Conservation (phyloP, 2,329 filamentous ascomycete genomes). For the Keithomyces neogunnii region DNA sequence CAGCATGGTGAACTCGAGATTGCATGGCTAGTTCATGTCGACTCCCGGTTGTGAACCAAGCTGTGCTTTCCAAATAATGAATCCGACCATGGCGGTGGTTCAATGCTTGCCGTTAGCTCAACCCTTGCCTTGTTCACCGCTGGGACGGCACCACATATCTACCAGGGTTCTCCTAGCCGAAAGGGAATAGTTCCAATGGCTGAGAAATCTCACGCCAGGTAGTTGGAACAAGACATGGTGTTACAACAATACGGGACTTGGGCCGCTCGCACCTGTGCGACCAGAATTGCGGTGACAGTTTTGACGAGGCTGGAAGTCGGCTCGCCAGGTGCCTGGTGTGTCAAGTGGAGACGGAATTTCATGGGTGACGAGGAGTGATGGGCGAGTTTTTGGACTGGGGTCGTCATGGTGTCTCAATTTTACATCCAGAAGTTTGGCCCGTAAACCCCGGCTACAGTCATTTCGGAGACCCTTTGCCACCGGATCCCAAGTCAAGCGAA, state of each 20-base stretch:
- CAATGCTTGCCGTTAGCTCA: neutral
- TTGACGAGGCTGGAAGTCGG: neutral
- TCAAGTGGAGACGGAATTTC: neutral
- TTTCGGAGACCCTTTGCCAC: neutral
- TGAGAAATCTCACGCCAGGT: neutral
- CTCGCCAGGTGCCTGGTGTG: neutral
- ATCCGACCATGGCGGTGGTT: neutral
- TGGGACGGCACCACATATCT: constrained; percentile 6
- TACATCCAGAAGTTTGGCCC: neutral
- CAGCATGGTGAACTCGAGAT: neutral
- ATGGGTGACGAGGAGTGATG: no score
- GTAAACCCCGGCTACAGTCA: neutral
- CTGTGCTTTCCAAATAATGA: neutral
- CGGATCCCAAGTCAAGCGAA: neutral
- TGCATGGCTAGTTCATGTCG: neutral
- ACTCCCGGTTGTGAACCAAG: neutral
- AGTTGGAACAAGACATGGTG: neutral
- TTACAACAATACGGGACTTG: neutral
- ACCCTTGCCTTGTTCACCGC: constrained; percentile 8
- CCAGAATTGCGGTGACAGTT: constrained; percentile 3
- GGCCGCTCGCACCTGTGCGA: neutral
- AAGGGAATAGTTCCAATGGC: neutral
- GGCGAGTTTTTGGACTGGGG: no score
- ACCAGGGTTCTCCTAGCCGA: neutral
- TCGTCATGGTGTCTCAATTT: no score